Evolutionary conservation across 164 flowering plant genomes (phyloP).

Genomic region (Macadamia integrifolia): DNA sequence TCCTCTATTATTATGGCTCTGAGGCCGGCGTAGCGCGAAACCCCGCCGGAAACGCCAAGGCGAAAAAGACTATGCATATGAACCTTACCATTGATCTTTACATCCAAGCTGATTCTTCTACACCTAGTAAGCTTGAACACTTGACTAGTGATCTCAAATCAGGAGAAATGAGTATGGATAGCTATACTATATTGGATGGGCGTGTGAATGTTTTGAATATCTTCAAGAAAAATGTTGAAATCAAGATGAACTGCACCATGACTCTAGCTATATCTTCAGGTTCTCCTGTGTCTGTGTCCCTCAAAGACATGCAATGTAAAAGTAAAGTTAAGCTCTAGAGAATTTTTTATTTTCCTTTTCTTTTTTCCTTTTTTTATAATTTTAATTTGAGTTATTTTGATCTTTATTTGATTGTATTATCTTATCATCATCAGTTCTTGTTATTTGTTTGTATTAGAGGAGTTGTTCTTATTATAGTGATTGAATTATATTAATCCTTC

Average conservation of each 20-base stretch:
- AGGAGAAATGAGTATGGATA: constrained; percentile 30
- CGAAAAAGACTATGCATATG: constrained; percentile 40
- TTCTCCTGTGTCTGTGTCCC: not conserved
- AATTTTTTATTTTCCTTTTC: no score
- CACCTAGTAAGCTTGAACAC: constrained; percentile 10
- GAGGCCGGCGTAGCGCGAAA: constrained; percentile 44
- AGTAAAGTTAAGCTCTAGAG: constrained; percentile 31
- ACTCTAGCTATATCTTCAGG: constrained; percentile 23
- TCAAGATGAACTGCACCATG: constrained; percentile 47
- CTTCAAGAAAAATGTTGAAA: constrained; percentile 33
- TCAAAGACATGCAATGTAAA: constrained; percentile 45
- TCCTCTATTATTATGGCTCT: constrained; percentile 30
- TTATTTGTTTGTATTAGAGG: no score
- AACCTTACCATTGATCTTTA: constrained; percentile 43
- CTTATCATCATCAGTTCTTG: no score
- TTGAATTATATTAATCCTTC: no score
- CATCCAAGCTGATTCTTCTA: constrained; percentile 17
- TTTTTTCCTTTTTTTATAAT: no score
- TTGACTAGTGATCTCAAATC: constrained; percentile 25
- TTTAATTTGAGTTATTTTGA: not conserved
- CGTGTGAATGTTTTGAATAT: constrained; percentile 34
- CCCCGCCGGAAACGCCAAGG: constrained; percentile 42
- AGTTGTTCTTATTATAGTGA: no score
- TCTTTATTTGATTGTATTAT: no score
- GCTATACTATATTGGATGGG: constrained; percentile 43